Evolutionary conservation across 371 early-diverging fungal species (phyloP).

Genomic region (Mortierella sp.): DNA sequence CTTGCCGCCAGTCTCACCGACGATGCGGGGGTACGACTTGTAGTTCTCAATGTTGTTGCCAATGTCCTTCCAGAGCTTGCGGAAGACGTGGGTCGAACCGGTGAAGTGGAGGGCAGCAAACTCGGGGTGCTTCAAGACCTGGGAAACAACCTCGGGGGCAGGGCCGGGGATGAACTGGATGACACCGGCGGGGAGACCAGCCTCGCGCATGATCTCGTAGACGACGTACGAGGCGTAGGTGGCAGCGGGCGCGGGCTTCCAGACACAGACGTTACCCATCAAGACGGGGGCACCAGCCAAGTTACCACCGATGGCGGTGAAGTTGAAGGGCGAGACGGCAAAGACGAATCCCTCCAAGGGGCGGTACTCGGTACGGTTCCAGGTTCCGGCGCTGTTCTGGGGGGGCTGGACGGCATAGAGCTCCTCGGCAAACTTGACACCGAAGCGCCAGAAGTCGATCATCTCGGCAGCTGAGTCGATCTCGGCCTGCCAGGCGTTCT

Average conservation of each 20-base stretch:
- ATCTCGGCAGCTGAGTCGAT: constrained; percentile 97
- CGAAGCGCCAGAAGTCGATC: constrained; percentile 96
- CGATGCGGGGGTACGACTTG: constrained; percentile 95
- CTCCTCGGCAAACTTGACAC: constrained; percentile 94
- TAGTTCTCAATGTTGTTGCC: constrained; percentile 92
- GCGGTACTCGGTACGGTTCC: constrained; percentile 98
- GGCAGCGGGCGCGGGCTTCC: constrained; percentile 96
- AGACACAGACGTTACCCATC: constrained; percentile 97
- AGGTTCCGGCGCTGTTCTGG: constrained; percentile 86
- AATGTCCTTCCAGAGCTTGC: constrained; percentile 92
- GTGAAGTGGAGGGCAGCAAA: constrained; percentile 98
- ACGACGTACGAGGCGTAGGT: constrained; percentile 93
- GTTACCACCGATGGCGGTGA: constrained; percentile 99
- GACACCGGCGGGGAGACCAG: constrained; percentile 97
- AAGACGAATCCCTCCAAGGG: constrained; percentile 97
- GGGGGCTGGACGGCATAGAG: constrained; percentile 95
- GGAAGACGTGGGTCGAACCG: constrained; percentile 95
- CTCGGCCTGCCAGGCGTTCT: constrained; percentile 99
- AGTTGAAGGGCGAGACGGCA: constrained; percentile 98
- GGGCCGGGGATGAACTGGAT: constrained; percentile 97
- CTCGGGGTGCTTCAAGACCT: constrained; percentile 84
- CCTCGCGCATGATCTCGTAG: constrained; percentile 91
- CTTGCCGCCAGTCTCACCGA: constrained; percentile 99
- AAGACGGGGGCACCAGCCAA: constrained; percentile 94
- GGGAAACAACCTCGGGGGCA: constrained; percentile 81